Evolutionary conservation across 345 rosid species (phyloP).

Genomic region (Hirschfeldia incana): DNA sequence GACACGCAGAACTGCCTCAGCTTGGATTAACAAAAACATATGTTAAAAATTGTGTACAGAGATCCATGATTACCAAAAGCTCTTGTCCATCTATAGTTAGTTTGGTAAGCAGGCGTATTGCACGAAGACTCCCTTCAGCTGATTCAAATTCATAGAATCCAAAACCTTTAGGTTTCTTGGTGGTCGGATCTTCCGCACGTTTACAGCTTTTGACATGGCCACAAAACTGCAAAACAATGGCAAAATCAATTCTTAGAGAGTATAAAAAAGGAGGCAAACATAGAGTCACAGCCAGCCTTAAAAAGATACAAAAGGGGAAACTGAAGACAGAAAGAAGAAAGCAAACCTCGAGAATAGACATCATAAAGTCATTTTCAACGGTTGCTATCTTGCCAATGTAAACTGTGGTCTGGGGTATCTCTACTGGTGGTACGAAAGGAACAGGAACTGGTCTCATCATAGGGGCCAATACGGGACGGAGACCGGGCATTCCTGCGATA

Average conservation of each 20-base stretch:
- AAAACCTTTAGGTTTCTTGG: slow-evolving; percentile 82
- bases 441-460: slow-evolving; percentile 64
- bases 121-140: slow-evolving; percentile 96
- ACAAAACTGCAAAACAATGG: slow-evolving; percentile 61
- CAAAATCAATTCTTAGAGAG: slow-evolving; percentile 12
- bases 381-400: slow-evolving; percentile 96
- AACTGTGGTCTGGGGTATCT: slow-evolving; percentile 94
- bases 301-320: background rate
- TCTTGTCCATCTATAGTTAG: slow-evolving; percentile 92
- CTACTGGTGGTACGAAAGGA: slow-evolving; percentile 67
- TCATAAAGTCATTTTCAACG: slow-evolving; percentile 88
- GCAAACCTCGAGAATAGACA: slow-evolving; percentile 71
- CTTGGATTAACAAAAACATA: slow-evolving; percentile 6
- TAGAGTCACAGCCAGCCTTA: background rate
- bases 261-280: background rate
- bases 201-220: slow-evolving; percentile 92
- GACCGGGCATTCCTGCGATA: slow-evolving; percentile 67
- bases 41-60: background rate
- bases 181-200: slow-evolving; percentile 80
- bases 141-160: slow-evolving; percentile 96
- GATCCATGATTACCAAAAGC: slow-evolving; percentile 62
- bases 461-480: slow-evolving; percentile 71
- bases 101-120: slow-evolving; percentile 84
- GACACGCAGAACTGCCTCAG: background rate
- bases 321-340: slow-evolving; percentile 9